Evolutionary conservation across 2,329 filamentous ascomycete genomes (phyloP).

Genomic region (Curvularia eragrostidis): DNA sequence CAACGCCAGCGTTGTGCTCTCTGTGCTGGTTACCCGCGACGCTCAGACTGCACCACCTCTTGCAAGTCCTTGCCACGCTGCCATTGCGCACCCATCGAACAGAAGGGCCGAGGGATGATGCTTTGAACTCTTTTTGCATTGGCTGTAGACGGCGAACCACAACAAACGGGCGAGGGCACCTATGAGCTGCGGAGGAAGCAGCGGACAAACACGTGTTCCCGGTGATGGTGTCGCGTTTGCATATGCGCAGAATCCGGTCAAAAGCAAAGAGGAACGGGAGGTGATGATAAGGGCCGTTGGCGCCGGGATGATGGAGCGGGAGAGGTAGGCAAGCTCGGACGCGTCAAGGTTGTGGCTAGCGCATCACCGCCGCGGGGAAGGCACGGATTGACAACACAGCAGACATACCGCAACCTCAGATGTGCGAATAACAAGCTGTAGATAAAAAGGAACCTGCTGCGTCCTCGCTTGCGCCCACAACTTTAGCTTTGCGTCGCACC

Average conservation of each 20-base stretch:
- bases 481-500: conserved; percentile 31
- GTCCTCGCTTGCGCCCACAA: conserved; percentile 5
- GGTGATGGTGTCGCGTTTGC: background rate
- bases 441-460: conserved; percentile 12
- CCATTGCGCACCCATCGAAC: background rate
- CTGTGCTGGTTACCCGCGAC: background rate
- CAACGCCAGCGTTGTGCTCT: background rate
- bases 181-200: background rate
- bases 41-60: background rate
- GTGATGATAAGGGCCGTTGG: background rate
- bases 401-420: conserved; percentile 15
- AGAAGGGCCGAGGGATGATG: background rate
- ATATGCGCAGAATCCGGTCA: background rate
- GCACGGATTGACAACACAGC: conserved; percentile 21
- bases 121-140: background rate
- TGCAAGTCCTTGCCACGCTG: background rate
- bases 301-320: background rate
- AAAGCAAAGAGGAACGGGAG: conserved; percentile 1
- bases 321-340: background rate
- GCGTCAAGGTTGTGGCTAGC: conserved; percentile 12
- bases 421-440: conserved; percentile 14
- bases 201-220: background rate
- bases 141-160: background rate
- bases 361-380: conserved; percentile 18
- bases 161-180: background rate